phyloP scores from a whole-genome alignment of 208 protist genomes.

The Vickermania ingenoplastis region DNA sequence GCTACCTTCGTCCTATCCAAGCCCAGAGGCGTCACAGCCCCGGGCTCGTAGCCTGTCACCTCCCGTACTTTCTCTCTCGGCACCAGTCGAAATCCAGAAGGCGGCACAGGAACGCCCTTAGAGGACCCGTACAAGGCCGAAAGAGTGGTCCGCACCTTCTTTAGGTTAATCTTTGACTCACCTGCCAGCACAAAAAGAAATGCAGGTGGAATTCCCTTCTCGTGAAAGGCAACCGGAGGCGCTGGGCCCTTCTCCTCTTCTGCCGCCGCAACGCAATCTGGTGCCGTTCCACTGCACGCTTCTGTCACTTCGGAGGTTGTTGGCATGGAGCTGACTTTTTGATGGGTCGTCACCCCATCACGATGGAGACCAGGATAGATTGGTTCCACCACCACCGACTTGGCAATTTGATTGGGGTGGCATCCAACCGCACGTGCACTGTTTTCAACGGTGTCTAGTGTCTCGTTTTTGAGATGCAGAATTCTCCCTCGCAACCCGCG shows the following conservation, averaged over 20 bases:
- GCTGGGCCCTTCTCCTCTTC: too few relatives aligned
- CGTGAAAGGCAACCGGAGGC: conserved; percentile 5
- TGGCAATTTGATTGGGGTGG: conserved; percentile 41
- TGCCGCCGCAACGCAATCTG: too few relatives aligned
- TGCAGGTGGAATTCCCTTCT: conserved; percentile 4
- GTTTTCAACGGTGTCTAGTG: conserved; percentile 41
- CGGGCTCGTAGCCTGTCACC: conserved; percentile 32
- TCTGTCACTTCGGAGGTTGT: too few relatives aligned
- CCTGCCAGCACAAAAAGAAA: neutral
- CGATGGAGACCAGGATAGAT: conserved; percentile 11
- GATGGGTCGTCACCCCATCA: too few relatives aligned
- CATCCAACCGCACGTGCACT: conserved; percentile 36
- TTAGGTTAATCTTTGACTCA: neutral
- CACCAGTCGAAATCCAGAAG: conserved; percentile 38
- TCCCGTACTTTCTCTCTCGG: conserved; percentile 38
- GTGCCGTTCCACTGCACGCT: too few relatives aligned
- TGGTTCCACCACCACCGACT: conserved; percentile 25
- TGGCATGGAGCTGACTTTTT: too few relatives aligned
- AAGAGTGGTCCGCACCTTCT: conserved; percentile 1
- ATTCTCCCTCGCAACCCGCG: neutral
- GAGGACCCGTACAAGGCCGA: conserved; percentile 39
- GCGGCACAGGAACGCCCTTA: conserved; percentile 36
- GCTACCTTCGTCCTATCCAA: conserved; percentile 24
- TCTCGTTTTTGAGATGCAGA: conserved; percentile 28
- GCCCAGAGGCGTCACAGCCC: conserved; percentile 56